Conservation (phyloP, 2,329 filamentous ascomycete species). For the Cordyceps cateniannulata region DNA sequence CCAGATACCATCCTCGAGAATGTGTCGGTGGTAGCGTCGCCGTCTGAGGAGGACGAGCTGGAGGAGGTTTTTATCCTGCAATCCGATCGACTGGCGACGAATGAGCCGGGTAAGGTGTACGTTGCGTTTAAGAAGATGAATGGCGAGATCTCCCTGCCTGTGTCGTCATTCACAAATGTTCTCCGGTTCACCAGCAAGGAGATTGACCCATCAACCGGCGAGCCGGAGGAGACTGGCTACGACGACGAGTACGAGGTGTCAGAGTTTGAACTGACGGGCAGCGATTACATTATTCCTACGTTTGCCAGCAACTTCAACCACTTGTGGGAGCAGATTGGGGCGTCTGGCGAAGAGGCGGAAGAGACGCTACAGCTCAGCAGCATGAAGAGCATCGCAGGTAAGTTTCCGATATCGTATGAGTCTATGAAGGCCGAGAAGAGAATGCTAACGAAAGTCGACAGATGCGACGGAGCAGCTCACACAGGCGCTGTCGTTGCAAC, state of each 20-base stretch:
- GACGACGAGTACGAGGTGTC: slow-evolving; percentile 98
- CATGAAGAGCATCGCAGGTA: slow-evolving; percentile 89
- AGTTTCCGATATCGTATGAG: slow-evolving; percentile 26
- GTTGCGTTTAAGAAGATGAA: slow-evolving; percentile 84
- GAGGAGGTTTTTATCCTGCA: slow-evolving; percentile 95
- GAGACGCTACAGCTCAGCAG: slow-evolving; percentile 85
- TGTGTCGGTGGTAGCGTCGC: slow-evolving; percentile 74
- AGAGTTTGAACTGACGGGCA: slow-evolving; percentile 82
- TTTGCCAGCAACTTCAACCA: slow-evolving; percentile 95
- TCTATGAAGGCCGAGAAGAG: background rate
- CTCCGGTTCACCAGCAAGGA: slow-evolving; percentile 98
- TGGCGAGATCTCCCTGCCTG: slow-evolving; percentile 70
- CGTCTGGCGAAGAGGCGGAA: slow-evolving; percentile 80
- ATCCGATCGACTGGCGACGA: slow-evolving; percentile 71
- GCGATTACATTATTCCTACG: slow-evolving; percentile 88
- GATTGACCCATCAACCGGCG: slow-evolving; percentile 88
- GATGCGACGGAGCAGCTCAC: slow-evolving; percentile 90
- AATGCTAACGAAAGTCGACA: slow-evolving; percentile 30
- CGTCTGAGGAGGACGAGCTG: slow-evolving; percentile 72
- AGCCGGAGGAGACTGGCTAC: slow-evolving; percentile 87
- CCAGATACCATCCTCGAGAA: slow-evolving; percentile 86
- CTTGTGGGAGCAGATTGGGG: slow-evolving; percentile 88
- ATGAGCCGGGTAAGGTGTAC: slow-evolving; percentile 89
- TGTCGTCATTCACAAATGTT: slow-evolving; percentile 79
- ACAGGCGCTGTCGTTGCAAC: slow-evolving; percentile 81